Evolutionary conservation across 495 filamentous ascomycete genomes (phyloP).

Genomic region (Talaromyces stipitatus): DNA sequence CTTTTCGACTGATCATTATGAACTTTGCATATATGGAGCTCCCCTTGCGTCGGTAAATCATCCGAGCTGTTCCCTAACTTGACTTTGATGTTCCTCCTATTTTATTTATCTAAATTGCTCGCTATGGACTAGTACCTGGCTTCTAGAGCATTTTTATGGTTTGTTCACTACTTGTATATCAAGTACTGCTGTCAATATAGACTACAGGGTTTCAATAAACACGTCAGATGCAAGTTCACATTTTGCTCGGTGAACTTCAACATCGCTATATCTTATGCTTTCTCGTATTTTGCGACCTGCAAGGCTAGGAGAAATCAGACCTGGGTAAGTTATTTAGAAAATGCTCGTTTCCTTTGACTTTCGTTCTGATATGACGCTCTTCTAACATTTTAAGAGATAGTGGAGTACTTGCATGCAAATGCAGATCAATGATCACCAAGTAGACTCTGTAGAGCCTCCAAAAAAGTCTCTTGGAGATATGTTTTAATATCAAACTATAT

Average conservation of each 20-base stretch:
- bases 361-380: background rate
- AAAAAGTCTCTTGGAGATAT: background rate
- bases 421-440: background rate
- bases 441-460: background rate
- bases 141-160: background rate
- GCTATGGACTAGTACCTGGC: background rate
- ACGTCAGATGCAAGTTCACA: too few species aligned
- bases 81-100: background rate
- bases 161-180: background rate
- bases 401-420: background rate
- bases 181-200: background rate
- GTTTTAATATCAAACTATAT: background rate
- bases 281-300: too few species aligned
- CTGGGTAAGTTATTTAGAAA: too few species aligned
- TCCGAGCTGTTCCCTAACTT: background rate
- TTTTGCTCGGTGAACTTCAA: too few species aligned
- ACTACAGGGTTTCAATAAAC: too few species aligned
- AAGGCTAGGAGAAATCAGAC: too few species aligned
- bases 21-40: background rate
- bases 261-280: too few species aligned
- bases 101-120: background rate
- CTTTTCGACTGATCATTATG: background rate
- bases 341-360: too few species aligned
- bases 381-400: background rate
- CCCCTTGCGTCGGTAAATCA: slow-evolving; percentile 1